These are phyloP conservation scores for Diversispora eburnea DNA, from an alignment of 192 early-diverging fungal species.

Conservation along the genomic window DNA sequence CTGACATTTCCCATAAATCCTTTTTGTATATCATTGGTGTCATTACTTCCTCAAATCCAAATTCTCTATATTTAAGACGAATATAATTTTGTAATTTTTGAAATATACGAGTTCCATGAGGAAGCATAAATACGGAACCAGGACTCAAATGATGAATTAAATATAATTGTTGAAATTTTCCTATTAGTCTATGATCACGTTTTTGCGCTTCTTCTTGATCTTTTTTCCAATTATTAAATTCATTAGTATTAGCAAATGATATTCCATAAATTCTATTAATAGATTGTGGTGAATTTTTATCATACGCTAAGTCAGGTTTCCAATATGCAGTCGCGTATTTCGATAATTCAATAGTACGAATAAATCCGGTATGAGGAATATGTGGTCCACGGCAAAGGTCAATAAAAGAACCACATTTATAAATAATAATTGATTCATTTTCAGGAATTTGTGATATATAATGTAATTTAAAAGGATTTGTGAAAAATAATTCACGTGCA, in stretches of 20 bases:
- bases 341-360: constrained; percentile 53
- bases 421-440: constrained; percentile 53
- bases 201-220: constrained; percentile 51
- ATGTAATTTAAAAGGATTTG: constrained; percentile 74
- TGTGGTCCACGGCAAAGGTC: constrained; percentile 80
- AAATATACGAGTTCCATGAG: constrained; percentile 77
- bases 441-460: constrained; percentile 53
- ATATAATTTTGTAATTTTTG: constrained; percentile 72
- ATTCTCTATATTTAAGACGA: constrained; percentile 67
- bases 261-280: constrained; percentile 70
- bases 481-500: constrained; percentile 62
- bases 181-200: constrained; percentile 68
- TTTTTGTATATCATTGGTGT: constrained; percentile 92
- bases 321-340: constrained; percentile 63
- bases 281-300: constrained; percentile 48
- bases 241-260: constrained; percentile 54
- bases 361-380: constrained; percentile 60
- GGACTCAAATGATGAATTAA: constrained; percentile 66
- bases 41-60: constrained; percentile 85
- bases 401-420: constrained; percentile 67
- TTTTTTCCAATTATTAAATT: constrained; percentile 28
- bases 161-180: constrained; percentile 66
- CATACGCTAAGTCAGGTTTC: constrained; percentile 40
- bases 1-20: constrained; percentile 86
- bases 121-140: constrained; percentile 73